Evolutionary conservation across 257 asterid species (phyloP), one percentile per base, ranked within the genome.

Genomic region (Solanum etuberosum): DNA sequence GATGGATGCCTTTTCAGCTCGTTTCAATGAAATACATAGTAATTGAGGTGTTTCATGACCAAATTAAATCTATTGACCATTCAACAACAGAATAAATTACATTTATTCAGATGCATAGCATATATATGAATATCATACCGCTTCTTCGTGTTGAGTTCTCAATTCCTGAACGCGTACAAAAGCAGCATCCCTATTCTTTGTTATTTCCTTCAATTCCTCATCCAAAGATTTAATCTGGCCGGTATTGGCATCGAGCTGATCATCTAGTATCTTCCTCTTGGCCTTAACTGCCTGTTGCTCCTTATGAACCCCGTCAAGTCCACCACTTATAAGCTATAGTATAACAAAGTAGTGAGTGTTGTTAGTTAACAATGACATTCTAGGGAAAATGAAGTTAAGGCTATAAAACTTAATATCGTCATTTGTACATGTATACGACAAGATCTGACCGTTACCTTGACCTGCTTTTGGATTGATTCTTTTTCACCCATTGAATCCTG

Each of bases 401-500:
- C 59, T 13, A 25, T 13, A 77, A 42, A 77, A 77, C 35, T n/a
- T 27, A 7, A 9, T 81, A 81, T 48, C 20, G 48, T 10, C 68
- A 80, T 27, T 7, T 43, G 21, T 20, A 81, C 85, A 48, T 29
- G 68, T 48, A 81, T 29, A 29, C 31, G 4, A 80, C 35, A 81
- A 9, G 20, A 18, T 81, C 43, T 81, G 84, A 10, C 68, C 80
- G 93, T 91, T 93, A 96, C 99, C 89, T 95, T 93, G 93, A 95
- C 97, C 91, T 95, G 98, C 91, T 91, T 96, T 86, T 94, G 98
- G 73, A 96, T 95, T 85, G 89, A 91, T 11, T 90, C 94, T 86
- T 91, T 94, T 90, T 92, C 97, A 87, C 99, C 99, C 94, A 96
- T 71, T 1, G 98, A 92, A 88, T 95, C 98, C 89, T 92, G 94